Evolutionary conservation across 768 basidiomycete species (phyloP).

Genomic region (Hemileccinum rubropunctum): DNA sequence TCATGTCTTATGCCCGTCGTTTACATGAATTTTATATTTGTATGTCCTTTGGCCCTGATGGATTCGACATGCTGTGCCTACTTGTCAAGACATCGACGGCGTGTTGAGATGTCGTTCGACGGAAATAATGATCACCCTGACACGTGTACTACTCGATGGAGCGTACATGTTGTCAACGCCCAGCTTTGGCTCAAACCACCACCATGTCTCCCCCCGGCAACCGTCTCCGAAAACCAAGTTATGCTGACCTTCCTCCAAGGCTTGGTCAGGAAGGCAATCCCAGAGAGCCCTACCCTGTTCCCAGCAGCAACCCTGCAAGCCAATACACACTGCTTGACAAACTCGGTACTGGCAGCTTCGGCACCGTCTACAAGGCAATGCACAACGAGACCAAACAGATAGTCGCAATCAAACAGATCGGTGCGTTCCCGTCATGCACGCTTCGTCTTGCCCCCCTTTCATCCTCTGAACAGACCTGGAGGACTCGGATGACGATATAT

Average conservation of each 20-base stretch:
- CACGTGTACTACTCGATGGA: constrained; percentile 30
- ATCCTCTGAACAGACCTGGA: constrained; percentile 69
- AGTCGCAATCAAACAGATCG: constrained; percentile 98
- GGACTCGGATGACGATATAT: constrained; percentile 97
- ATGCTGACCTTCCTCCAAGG: constrained; percentile 45
- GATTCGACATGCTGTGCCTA: constrained; percentile 33
- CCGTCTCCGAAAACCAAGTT: constrained; percentile 38
- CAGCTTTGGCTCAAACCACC: constrained; percentile 26
- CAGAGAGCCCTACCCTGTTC: constrained; percentile 64
- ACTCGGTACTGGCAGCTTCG: constrained; percentile 96
- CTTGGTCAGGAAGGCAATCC: constrained; percentile 37
- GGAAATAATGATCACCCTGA: constrained; percentile 7
- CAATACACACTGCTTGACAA: constrained; percentile 94
- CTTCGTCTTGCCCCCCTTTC: constrained; percentile 4
- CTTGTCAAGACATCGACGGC: constrained; percentile 7
- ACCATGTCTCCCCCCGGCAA: constrained; percentile 42
- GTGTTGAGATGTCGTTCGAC: not conserved
- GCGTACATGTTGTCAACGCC: constrained; percentile 18
- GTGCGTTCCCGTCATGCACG: constrained; percentile 43
- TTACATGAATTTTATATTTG: constrained; percentile 33
- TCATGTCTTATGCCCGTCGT: constrained; percentile 23
- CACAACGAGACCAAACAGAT: constrained; percentile 93
- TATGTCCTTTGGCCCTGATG: constrained; percentile 39
- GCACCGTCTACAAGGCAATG: constrained; percentile 95
- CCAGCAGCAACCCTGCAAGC: constrained; percentile 78